Evolutionary conservation across 306 rosid genomes (phyloP), one percentile per base, ranked within the genome.

Genomic region (Amphicarpaea edgeworthii): DNA sequence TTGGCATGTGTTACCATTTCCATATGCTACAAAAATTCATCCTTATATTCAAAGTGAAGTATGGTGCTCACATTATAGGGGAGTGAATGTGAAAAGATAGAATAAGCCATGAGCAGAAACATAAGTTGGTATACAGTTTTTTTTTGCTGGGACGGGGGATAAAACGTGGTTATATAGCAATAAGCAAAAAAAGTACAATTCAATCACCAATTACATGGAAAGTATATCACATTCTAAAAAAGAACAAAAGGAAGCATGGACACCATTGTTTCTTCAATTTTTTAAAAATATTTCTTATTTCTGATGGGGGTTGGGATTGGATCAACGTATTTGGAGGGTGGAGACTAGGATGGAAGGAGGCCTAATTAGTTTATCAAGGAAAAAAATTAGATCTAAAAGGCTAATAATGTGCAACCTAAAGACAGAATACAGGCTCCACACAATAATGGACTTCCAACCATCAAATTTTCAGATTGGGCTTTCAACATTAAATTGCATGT

Each of bases 381-480:
- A 21, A 11, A 59, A 16, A 10, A 8, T 30, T 53, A 20, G 21
- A 50, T 20, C 38, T 47, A 62, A 60, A 40, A 23, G 42, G 28
- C 26, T 64, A 49, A 61, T 12, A 17, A 40, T 24, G 21, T 64
- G 26, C 68, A 4, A 7, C 7, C 8, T 37, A 30, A 26, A 71
- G 40, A 49, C 53, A 23, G 26, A 43, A 20, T 19, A 15, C 45
- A 37, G 1, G 6, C n/a, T 59, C 78, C 20, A 49, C 11, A 63
- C 6, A 12, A 73, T 5, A 20, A 12, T n/a, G n/a, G n/a, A 10
- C 28, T 34, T 76, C 43, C 69, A 57, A 51, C 57, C 66, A 24
- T 51, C 61, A 23, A 32, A 66, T 8, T 30, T 78, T 73, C 20
- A 51, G 32, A 73, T 23, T 57, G 51, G 17, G 50, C 47, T 59